Conservation (phyloP, 441 rosid species). For the Flueggea neowawraea region DNA sequence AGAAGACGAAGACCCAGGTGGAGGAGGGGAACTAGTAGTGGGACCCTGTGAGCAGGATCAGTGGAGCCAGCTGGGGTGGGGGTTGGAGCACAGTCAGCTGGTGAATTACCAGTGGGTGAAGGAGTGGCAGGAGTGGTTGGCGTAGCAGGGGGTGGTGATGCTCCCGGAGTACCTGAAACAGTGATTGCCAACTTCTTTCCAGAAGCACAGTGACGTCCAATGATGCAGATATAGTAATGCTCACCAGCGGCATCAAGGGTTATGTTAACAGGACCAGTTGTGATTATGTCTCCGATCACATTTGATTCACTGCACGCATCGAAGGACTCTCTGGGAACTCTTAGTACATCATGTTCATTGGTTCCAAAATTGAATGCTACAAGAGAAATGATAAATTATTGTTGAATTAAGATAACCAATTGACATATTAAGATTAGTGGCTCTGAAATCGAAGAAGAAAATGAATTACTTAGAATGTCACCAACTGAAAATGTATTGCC, state of each 20-base stretch:
- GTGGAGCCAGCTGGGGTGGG: slow-evolving; percentile 15
- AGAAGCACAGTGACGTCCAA: slow-evolving; percentile 29
- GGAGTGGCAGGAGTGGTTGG: slow-evolving; percentile 21
- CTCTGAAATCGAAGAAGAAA: background rate
- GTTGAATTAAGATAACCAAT: no score
- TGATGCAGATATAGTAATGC: slow-evolving; percentile 44
- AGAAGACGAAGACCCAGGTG: slow-evolving; percentile 20
- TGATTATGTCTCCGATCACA: slow-evolving; percentile 24
- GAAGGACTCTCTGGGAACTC: slow-evolving; percentile 32
- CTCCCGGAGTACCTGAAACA: slow-evolving; percentile 22
- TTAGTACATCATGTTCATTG: slow-evolving; percentile 27
- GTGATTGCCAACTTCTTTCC: slow-evolving; percentile 44
- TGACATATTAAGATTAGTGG: background rate
- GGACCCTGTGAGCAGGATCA: background rate
- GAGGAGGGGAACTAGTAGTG: slow-evolving; percentile 1
- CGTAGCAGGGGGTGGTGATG: slow-evolving; percentile 17
- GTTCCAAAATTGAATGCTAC: slow-evolving; percentile 38
- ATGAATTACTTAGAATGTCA: slow-evolving; percentile 26
- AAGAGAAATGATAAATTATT: no score
- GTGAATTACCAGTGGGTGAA: background rate
- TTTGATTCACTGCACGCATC: slow-evolving; percentile 32
- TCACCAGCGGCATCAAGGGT: slow-evolving; percentile 21
- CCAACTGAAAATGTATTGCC: slow-evolving; percentile 34
- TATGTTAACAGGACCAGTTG: slow-evolving; percentile 31
- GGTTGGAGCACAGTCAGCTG: slow-evolving; percentile 4